A percentile compares a stretch with the other conserved stretches of the same genome.
Conservation (phyloP, 1,139 yeast species). For the Saccharomycopsis hybrid region DNA sequence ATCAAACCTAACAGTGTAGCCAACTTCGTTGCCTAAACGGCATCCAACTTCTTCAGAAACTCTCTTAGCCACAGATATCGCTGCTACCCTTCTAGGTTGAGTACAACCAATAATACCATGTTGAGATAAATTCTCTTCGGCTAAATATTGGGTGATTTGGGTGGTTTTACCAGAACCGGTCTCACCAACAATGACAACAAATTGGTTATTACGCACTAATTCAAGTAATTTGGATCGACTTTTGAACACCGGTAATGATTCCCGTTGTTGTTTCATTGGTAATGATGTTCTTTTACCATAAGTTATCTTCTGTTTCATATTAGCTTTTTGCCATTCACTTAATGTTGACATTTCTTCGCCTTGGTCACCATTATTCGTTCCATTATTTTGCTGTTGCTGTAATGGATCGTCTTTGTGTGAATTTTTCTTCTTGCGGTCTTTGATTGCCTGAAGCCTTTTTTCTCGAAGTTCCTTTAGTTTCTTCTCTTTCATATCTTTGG, state of each 20-base stretch:
- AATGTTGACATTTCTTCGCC: constrained; percentile 21
- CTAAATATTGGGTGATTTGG: constrained; percentile 81
- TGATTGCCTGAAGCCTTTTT: constrained; percentile 34
- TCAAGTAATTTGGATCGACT: constrained; percentile 53
- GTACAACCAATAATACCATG: constrained; percentile 59
- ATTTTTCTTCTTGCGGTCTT: constrained; percentile 26
- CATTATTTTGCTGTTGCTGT: constrained; percentile 7
- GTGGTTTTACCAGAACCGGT: constrained; percentile 98
- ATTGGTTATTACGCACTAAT: constrained; percentile 58
- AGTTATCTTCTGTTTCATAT: constrained; percentile 34
- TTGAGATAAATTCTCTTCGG: constrained; percentile 70
- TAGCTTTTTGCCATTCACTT: constrained; percentile 46
- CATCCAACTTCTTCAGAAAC: constrained; percentile 63
- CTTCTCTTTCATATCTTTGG: constrained; percentile 59
- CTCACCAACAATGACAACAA: constrained; percentile 87
- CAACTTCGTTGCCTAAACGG: constrained; percentile 54
- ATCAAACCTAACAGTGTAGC: constrained; percentile 62
- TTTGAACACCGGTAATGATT: constrained; percentile 64
- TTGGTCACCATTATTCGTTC: constrained; percentile 19
- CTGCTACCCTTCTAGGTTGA: constrained; percentile 72
- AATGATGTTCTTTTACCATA: constrained; percentile 49
- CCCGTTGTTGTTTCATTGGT: constrained; percentile 56
- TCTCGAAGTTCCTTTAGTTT: constrained; percentile 46
- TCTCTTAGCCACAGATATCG: constrained; percentile 61
- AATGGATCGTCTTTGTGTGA: constrained; percentile 40